Evolutionary conservation across 306 rosid species (phyloP).

Genomic region (Trifolium subterraneum): DNA sequence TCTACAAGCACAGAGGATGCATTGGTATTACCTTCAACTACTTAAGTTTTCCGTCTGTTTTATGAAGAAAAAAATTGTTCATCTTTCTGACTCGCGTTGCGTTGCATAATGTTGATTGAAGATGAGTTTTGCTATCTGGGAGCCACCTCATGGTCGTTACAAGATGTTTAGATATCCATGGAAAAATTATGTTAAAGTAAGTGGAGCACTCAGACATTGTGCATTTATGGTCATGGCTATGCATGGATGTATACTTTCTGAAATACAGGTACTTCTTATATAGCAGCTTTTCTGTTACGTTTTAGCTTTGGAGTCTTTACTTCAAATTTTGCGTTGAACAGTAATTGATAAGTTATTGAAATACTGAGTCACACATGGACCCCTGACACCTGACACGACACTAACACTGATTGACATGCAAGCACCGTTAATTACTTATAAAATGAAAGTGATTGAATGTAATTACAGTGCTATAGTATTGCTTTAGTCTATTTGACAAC

Average conservation of each 20-base stretch:
- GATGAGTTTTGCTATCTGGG: constrained; percentile 98
- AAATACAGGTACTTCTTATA: constrained; percentile 79
- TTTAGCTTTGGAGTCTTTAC: neutral
- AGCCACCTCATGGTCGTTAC: constrained; percentile 95
- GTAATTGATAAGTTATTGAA: neutral
- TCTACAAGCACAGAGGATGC: constrained; percentile 91
- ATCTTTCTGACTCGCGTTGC: constrained; percentile 20
- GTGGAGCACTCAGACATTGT: constrained; percentile 94
- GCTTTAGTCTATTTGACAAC: no score
- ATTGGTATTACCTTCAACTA: constrained; percentile 58
- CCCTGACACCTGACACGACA: no score
- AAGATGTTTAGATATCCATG: constrained; percentile 83
- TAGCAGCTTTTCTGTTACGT: constrained; percentile 27
- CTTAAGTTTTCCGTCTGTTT: constrained; percentile 35
- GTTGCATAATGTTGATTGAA: constrained; percentile 40
- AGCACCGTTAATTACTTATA: no score
- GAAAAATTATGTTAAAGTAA: constrained; percentile 85
- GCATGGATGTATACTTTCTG: constrained; percentile 95
- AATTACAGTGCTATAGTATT: no score
- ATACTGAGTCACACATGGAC: no score
- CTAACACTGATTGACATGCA: no score
- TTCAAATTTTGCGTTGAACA: neutral
- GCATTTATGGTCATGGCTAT: constrained; percentile 94
- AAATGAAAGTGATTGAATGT: no score
- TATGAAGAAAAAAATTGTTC: neutral